Conservation (phyloP, 352 stramenopile genomes). For the Chrysophaeum taylorii region DNA sequence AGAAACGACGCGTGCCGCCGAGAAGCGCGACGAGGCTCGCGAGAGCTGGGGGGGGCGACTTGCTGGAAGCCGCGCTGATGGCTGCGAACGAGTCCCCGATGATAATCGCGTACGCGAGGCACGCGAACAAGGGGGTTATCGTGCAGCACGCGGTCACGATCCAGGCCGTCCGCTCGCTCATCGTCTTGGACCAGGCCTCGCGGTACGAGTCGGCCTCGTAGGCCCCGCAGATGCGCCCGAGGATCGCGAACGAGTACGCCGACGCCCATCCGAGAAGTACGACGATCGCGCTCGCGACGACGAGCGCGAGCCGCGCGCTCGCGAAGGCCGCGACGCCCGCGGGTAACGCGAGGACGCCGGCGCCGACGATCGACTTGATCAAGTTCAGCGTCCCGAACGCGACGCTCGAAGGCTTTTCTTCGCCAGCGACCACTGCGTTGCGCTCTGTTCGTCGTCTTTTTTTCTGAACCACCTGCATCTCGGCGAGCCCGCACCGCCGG, state of each 20-base stretch:
- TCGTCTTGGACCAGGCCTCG: constrained; percentile 52
- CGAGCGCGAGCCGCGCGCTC: constrained; percentile 26
- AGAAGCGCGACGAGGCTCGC: constrained; percentile 33
- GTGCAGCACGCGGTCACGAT: constrained; percentile 45
- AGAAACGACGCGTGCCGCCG: constrained; percentile 36
- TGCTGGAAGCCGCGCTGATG: constrained; percentile 32
- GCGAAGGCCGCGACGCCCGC: constrained; percentile 41
- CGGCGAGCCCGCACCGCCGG: too few species aligned
- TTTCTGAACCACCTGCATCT: too few species aligned
- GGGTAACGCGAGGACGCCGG: constrained; percentile 55
- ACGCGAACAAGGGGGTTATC: constrained; percentile 50
- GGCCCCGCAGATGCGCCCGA: constrained; percentile 57
- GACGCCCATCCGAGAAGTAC: constrained; percentile 44
- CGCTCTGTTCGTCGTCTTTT: too few species aligned
- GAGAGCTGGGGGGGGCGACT: constrained; percentile 33
- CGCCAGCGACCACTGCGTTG: too few species aligned
- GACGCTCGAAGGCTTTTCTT: constrained; percentile 26
- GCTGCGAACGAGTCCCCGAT: constrained; percentile 50
- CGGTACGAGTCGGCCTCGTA: constrained; percentile 48
- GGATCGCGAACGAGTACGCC: constrained; percentile 60
- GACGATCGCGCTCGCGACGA: constrained; percentile 38
- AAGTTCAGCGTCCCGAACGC: constrained; percentile 48
- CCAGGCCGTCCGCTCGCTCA: constrained; percentile 41
- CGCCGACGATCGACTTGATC: constrained; percentile 57
- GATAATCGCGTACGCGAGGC: constrained; percentile 59